Base-by-base conservation (phyloP, 2,329 filamentous ascomycete species). In the Fusarium luffae region DNA sequence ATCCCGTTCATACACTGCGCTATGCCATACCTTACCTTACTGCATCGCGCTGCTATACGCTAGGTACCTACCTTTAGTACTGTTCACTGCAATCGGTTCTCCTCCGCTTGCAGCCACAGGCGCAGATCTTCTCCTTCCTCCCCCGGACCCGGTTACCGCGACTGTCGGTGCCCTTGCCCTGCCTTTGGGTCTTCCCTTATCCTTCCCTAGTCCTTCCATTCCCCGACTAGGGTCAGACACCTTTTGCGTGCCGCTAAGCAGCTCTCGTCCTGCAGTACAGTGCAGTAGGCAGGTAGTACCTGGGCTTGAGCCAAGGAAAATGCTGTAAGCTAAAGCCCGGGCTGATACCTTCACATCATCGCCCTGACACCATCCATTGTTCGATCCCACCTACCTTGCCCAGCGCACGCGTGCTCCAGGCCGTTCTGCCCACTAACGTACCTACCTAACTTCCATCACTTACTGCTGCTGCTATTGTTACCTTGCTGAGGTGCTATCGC, bases 291-390 rank as follows among this genome's bases (percentile, higher is more conserved):
- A 63, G 43, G 43, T 49, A 41, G 37, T 72, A 64, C 61, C 61
- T 72, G 49, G 49, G 49, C 49, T 51, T 30, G 54, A 48, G 60
- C 37, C 54, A 66, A 66, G 49, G 27, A 47, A 63, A 37, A 50
- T 58, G 34, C 43, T 54, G 32, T 51, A 54, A 73, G 71, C 69
- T 70, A 70, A 74, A 71, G 62, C 63, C 63, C 54, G 40, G 62
- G 40, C 60, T 61, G 65, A 68, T 64, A 57, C 63, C 61, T 68
- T 68, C 67, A 63, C 63, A 42, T 69, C 69, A 68, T 67, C 47
- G 64, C 59, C 61, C 68, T 69, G 70, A 69, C 63, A 68, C 70
- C 73, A 70, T 72, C 63, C 69, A 73, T 73, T 67, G 57, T 73
- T 66, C 34, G 18, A 37, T 37, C 49, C 30, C 34, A 34, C 30